Base-by-base conservation (phyloP, 495 filamentous ascomycete genomes). In the Cercophora scortea region DNA sequence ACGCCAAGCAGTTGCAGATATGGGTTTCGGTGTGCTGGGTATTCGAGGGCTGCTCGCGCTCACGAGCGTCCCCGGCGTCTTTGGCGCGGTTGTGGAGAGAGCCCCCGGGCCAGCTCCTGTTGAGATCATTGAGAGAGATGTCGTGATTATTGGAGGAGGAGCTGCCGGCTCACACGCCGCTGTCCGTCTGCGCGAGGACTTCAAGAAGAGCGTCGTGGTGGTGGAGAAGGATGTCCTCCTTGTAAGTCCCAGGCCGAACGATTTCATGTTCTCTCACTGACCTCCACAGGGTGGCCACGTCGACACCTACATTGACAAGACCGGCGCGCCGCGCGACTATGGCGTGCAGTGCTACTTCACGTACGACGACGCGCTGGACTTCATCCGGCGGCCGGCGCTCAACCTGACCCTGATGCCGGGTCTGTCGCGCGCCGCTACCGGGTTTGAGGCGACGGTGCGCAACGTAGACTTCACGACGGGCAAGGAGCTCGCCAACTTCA, bases 81-180 rank as follows among this genome's bases (percentile, higher is more conserved):
- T 19, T 19, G 42, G 13, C 42, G 42, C n/a, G 9, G 12, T 41
- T 41, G 13, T 43, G 35, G 41, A 45, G 19, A 41, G 41, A 25
- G 25, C 25, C 8, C 6, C 18, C 9, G 32, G 33, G 13, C 44
- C 44, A 6, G 18, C 9, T 16, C 42, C 9, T 4, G 25, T 34
- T 7, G 43, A 53, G 11, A 56, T 54, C 42, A 58, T 62, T 11
- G 17, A 41, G 8, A 56, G 32, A 36, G 62, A 62, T 61, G 68
- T 76, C 16, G 66, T 56, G 13, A 59, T 78, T 33, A 59, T 77
- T 39, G 73, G 75, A 12, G 74, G 75, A 12, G 74, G 75, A 36
- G 69, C 71, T 4, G 59, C 71, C 12, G 75, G 75, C 53, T 63
- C 73, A 9, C 73, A 78, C 45, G 71, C 74, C 19, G 74, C 71